These are phyloP conservation scores for Gossypium anomalum DNA, from an alignment of 345 rosid species.

Conservation along the genomic window DNA sequence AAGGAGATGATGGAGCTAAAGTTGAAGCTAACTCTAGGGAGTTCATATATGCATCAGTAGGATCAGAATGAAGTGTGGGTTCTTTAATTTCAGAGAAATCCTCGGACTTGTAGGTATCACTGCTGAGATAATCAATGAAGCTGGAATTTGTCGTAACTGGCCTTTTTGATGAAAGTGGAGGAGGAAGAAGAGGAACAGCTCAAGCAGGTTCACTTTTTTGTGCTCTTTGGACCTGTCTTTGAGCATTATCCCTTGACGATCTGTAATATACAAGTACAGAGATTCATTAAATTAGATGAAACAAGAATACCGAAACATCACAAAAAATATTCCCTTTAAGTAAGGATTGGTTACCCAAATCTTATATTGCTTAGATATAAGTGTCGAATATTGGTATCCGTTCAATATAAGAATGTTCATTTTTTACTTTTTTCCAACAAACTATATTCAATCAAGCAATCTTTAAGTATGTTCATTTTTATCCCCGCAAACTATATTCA, in stretches of 20 bases:
- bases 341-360: not conserved
- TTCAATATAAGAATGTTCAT: not conserved
- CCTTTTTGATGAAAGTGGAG: conserved; percentile 77
- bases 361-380: not conserved
- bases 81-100: conserved; percentile 32
- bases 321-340: not conserved
- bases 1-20: conserved; percentile 23
- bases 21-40: conserved; percentile 38
- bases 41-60: conserved; percentile 28
- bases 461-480: too few species aligned
- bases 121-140: conserved; percentile 76
- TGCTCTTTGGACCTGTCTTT: conserved; percentile 42
- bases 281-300: not conserved
- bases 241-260: conserved; percentile 55
- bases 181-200: conserved; percentile 64
- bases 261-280: conserved; percentile 28
- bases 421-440: too few species aligned
- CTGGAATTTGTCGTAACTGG: conserved; percentile 51
- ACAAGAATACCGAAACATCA: not conserved
- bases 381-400: not conserved
- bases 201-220: conserved; percentile 29
- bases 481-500: not conserved
- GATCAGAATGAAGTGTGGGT: conserved; percentile 29
- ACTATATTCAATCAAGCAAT: not conserved
- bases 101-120: conserved; percentile 63